Evolutionary conservation across 2,329 filamentous ascomycete genomes (phyloP), one percentile per base, ranked within the genome.

Genomic region (Shiraia sp.): DNA sequence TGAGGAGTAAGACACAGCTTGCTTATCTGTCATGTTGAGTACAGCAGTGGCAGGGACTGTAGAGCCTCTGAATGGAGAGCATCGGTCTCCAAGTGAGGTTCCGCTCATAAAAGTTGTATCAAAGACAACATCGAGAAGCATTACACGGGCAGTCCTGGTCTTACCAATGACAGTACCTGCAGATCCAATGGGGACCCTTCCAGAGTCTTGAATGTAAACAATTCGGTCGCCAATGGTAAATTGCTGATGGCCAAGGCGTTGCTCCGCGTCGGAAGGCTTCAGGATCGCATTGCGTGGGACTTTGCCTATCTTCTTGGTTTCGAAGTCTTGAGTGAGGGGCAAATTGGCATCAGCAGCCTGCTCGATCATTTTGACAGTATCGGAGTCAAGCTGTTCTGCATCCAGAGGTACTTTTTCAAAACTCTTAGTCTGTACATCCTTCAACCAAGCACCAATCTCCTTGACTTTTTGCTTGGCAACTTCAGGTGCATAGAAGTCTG

Each of bases 91-190:
- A 12, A 99, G 79, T 0, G 88, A 93, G 2, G 91, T 96, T 49
- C 93, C 93, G 63, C 90, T 95, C 91, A 99, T 97, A 71, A 99
- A 99, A 0, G 90, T 87, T 10, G 83, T 82, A 66, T 99, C 95
- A 71, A 96, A 99, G 6, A 99, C 85, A 42, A 97, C 82, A 66
- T 99, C 93, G 26, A 99, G 78, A 43, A 96, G 79, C 32, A 88
- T 81, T 17, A 86, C 86, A 41, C 88, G 87, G 14, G 90, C 80
- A 22, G 91, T 96, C 41, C 89, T 86, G 47, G 90, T 96, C 64
- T 96, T 87, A 25, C 93, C 93, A 42, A 95, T 86, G n/a, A 99
- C 89, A 1, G 93, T 97, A 59, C 95, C 93, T 39, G 87, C 83
- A 38, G 88, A 88, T 25, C 88, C 91, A 58, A 99, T 95, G 1